A percentile compares a stretch with the other conserved stretches of the same genome.
phyloP scores from a whole-genome alignment of 139 green algal genomes.

The Chlorella sp. region DNA sequence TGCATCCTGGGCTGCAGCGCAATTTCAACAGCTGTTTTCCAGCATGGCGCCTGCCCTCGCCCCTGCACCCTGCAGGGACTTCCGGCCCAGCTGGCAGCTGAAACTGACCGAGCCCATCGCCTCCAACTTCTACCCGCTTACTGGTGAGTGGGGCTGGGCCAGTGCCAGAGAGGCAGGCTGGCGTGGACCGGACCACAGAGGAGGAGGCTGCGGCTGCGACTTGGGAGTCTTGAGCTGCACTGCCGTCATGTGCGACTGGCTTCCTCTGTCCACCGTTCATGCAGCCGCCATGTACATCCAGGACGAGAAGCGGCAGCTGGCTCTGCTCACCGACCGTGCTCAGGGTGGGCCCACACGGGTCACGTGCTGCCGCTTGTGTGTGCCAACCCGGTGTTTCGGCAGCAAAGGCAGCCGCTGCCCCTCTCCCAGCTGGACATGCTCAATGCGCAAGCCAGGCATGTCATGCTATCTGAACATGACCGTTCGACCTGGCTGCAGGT shows the following conservation, averaged over 20 bases:
- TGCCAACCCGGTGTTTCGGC: neutral
- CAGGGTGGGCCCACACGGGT: too few relatives aligned
- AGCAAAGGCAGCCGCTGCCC: neutral
- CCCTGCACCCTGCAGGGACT: slow-evolving; percentile 36
- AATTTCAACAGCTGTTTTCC: neutral
- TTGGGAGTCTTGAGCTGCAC: too few relatives aligned
- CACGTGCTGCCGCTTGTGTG: too few relatives aligned
- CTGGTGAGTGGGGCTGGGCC: slow-evolving; percentile 1
- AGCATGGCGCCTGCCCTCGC: neutral
- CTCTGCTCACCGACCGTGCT: slow-evolving; percentile 68
- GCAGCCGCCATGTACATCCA: slow-evolving; percentile 54
- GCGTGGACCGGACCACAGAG: too few relatives aligned
- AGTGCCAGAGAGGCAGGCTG: too few relatives aligned
- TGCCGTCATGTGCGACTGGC: too few relatives aligned
- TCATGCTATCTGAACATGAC: neutral
- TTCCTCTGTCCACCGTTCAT: too few relatives aligned
- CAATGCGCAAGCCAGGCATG: neutral
- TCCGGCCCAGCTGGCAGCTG: slow-evolving; percentile 67
- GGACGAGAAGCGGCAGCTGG: slow-evolving; percentile 40
- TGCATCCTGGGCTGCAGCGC: too few relatives aligned
- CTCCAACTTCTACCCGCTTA: slow-evolving; percentile 85
- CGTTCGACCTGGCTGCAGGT: slow-evolving; percentile 3
- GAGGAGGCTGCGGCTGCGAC: too few relatives aligned
- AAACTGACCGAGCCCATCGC: slow-evolving; percentile 62
- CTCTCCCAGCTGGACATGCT: neutral